Percentiles rank a stretch among this genome's conserved stretches.
These are phyloP conservation scores for Talaromyces pinophilus DNA, from an alignment of 2,329 filamentous ascomycete genomes.

Conservation along the genomic window DNA sequence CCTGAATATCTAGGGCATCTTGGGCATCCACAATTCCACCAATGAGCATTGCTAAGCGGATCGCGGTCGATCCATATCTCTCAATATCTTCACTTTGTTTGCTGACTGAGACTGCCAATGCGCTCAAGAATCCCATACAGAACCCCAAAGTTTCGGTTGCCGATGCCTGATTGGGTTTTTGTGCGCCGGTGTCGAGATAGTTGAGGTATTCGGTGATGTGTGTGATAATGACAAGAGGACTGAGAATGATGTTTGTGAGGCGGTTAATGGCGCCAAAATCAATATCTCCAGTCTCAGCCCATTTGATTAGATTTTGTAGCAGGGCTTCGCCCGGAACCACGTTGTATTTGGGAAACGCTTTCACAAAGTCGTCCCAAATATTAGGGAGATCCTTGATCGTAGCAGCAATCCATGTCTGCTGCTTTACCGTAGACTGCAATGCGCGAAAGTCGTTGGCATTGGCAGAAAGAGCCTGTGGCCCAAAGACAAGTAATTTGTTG, in stretches of 20 bases:
- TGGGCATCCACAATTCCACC: constrained; percentile 42
- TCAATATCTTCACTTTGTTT: constrained; percentile 33
- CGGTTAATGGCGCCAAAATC: constrained; percentile 16
- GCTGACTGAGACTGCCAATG: constrained; percentile 40
- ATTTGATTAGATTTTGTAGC: constrained; percentile 24
- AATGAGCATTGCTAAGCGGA: constrained; percentile 44
- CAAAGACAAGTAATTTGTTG: constrained; percentile 14
- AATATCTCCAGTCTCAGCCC: constrained; percentile 25
- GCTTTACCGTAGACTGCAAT: constrained; percentile 3
- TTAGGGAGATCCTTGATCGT: constrained; percentile 25
- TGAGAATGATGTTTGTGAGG: constrained; percentile 38
- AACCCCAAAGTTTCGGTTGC: constrained; percentile 39
- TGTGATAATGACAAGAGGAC: constrained; percentile 41
- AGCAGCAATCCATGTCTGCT: constrained; percentile 26
- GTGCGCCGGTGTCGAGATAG: constrained; percentile 25
- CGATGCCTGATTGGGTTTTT: neutral
- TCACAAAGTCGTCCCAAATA: constrained; percentile 24
- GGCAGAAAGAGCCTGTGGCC: constrained; percentile 19
- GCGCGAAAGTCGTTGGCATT: constrained; percentile 8
- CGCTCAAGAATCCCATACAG: constrained; percentile 45
- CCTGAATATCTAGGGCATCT: constrained; percentile 29
- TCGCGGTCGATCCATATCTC: constrained; percentile 39
- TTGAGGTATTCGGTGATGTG: constrained; percentile 42
- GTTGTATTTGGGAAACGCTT: constrained; percentile 24
- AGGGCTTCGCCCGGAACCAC: constrained; percentile 5